Evolutionary conservation across 805 yeast species (phyloP), one percentile per base, ranked within the genome.

Genomic region (Blastobotrys parvus): DNA sequence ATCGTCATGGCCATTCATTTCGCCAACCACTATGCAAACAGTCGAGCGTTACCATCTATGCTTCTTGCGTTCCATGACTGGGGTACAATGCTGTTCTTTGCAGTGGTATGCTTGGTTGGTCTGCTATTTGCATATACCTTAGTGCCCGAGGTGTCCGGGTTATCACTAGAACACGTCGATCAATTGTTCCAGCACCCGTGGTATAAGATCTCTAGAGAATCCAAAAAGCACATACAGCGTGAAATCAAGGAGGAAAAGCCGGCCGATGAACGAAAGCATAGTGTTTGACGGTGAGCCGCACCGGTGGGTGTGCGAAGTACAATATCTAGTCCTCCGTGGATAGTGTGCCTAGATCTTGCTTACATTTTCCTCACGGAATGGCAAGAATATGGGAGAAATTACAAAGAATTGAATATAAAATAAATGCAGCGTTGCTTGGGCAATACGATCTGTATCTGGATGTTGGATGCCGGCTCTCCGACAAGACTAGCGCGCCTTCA

Each of bases 21-120:
- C 52, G 71, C 71, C 22, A 74, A 72, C 59, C 80, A 76, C 54
- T 76, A 68, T 50, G 78, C 77, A 51, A 74, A 73, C 58, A 67
- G 78, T 25, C 74, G 72, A 54, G 78, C 80, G 1, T 54, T 74
- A 33, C 78, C 81, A 15, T 57, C 65, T 36, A 69, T 76, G 77
- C 56, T 77, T 45, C 35, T 72, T 16, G 56, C 68, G 0, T 55
- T 76, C 69, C 54, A 67, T 17, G 63, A 67, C 18, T 65, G 57
- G 48, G 81, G 81, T 20, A 68, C 79, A 0, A 74, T 76, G 61
- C 69, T 64, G 58, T 71, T 76, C 52, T 75, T 75, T 47, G 58
- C 63, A 3, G 77, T 61, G 4, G 67, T 75, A 3, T 54, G 68
- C 35, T 42, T 60, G 1, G 10, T 71, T 3, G 68, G 77, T 2